Evolutionary conservation across 139 green algal species (phyloP), one percentile per base, ranked within the genome.

Genomic region (Medakamo hakoo): DNA sequence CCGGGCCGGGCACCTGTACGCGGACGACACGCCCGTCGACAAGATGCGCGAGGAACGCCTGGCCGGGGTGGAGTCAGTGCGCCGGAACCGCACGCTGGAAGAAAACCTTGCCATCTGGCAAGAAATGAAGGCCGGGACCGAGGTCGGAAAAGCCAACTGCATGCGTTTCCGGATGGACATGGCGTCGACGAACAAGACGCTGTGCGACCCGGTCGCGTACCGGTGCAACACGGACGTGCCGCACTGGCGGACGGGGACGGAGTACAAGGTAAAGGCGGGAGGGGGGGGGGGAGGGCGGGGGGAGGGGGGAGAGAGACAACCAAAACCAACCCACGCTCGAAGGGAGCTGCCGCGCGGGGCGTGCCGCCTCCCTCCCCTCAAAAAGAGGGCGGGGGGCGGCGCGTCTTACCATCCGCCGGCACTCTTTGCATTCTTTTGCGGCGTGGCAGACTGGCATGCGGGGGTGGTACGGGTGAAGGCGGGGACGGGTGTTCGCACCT

Each of bases 91-190:
- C 28, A 66, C 49, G 5, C 71, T 91, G 19, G 87, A 96, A 65
- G 83, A 96, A 62, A 97, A 84, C 65, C 74, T 97, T 48, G 26
- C 48, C 1, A 59, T 92, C 9, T 98, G 82, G 74, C 49, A 84
- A 67, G 85, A 97, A 75, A 99, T 99, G 93, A 72, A 86, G 67
- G 68, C 60, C n/a, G 93, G 81, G 58, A 84, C 23, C 9, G 77
- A 85, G 48, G 70, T 74, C 28, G 91, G 93, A 20, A 58, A 79
- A 14, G 49, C 63, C 49, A 89, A 86, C 72, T 92, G 83, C 70
- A 74, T 98, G 73, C 80, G 93, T 27, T 85, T 95, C 63, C 96
- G 95, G 76, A 79, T 97, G 59, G 83, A 97, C 75, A 97, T 98
- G 91, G 69, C 57, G 27, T 63, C 63, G 16, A 31, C 57, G 52